Evolutionary conservation across 2,329 filamentous ascomycete genomes (phyloP).

Genomic region (Fusarium sp.): DNA sequence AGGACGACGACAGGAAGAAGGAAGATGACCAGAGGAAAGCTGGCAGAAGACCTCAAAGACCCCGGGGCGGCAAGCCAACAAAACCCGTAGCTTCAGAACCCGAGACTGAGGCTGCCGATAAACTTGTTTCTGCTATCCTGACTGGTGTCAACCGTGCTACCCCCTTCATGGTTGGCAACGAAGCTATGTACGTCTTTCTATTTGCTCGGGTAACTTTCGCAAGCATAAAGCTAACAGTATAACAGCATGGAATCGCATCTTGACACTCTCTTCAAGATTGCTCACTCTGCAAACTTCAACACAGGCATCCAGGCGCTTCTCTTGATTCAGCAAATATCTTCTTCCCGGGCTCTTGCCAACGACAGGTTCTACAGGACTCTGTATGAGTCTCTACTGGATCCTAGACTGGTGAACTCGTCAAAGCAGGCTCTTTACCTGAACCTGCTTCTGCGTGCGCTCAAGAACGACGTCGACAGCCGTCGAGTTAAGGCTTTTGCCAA

Average conservation of each 20-base stretch:
- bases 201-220: background rate
- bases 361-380: constrained; percentile 96
- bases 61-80: constrained; percentile 39
- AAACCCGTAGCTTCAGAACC: constrained; percentile 61
- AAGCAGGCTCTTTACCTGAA: constrained; percentile 98
- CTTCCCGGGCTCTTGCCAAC: constrained; percentile 82
- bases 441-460: constrained; percentile 88
- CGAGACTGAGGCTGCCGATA: constrained; percentile 81
- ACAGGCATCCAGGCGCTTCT: constrained; percentile 96
- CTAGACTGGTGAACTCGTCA: constrained; percentile 88
- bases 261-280: constrained; percentile 94
- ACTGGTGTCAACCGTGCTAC: constrained; percentile 97
- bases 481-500: constrained; percentile 97
- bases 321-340: constrained; percentile 92
- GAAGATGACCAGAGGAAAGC: constrained; percentile 11
- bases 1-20: constrained; percentile 52
- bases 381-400: constrained; percentile 95
- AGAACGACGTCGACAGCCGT: constrained; percentile 90
- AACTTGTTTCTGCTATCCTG: constrained; percentile 90
- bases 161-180: constrained; percentile 88
- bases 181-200: constrained; percentile 69
- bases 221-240: constrained; percentile 30
- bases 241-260: constrained; percentile 85
- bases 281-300: constrained; percentile 98
- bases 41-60: constrained; percentile 48